Conservation (phyloP, 306 rosid genomes). For the Inga oerstediana region DNA sequence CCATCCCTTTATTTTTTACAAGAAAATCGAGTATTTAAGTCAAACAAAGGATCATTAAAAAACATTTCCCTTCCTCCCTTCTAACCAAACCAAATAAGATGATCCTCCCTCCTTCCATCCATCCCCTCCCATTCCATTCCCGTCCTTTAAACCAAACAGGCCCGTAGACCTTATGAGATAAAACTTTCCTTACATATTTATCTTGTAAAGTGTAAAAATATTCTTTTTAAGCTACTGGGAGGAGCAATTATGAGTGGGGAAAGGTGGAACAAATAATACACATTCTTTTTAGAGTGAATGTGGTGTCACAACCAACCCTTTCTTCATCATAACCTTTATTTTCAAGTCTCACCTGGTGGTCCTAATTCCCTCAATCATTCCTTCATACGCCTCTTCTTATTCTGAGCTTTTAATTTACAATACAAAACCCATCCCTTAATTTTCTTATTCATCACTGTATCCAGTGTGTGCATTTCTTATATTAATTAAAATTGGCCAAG, state of each 20-base stretch:
- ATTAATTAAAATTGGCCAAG: conserved; percentile 29
- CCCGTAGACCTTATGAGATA: too few species aligned
- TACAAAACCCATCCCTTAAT: not conserved
- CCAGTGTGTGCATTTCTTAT: not conserved
- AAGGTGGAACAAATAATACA: conserved; percentile 31
- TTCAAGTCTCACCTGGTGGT: conserved; percentile 34
- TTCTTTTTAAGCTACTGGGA: not conserved
- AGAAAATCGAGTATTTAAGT: too few species aligned
- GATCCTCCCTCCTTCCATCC: too few species aligned
- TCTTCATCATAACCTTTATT: conserved; percentile 7
- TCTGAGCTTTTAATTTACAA: not conserved
- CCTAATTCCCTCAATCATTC: conserved; percentile 3
- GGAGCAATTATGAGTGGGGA: not conserved
- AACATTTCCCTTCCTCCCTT: too few species aligned
- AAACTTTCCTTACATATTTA: too few species aligned
- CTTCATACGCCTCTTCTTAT: not conserved
- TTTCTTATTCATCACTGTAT: not conserved
- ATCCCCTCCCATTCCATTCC: too few species aligned
- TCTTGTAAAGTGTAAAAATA: too few species aligned
- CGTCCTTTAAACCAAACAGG: too few species aligned
- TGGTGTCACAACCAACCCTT: conserved; percentile 21
- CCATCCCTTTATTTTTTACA: not conserved
- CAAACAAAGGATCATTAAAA: too few species aligned
- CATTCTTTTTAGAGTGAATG: not conserved
- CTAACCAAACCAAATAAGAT: too few species aligned